Base-by-base conservation (phyloP, 768 basidiomycete species). In the Lactarius akahatsu region DNA sequence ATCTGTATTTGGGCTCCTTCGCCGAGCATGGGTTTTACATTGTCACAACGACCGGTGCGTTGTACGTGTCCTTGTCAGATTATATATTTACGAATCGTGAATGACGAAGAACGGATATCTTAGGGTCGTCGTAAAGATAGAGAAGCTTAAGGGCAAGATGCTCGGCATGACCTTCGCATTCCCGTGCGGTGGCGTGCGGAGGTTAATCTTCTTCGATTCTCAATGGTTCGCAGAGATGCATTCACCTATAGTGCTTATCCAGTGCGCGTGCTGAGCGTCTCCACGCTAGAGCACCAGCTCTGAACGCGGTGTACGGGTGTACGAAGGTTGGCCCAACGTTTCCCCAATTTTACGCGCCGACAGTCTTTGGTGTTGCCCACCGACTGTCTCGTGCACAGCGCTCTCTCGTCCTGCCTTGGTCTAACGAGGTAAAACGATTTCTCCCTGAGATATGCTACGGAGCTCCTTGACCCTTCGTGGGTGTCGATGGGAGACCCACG, bases 171-270 rank as follows among this genome's bases (percentile, higher is more conserved):
- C 10, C 67, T 8, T 59, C 67, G 26, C 54, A 30, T 54, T 55
- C 15, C 16, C 30, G 5, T 30, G 16, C 16, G 28, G 30, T 32
- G 26, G 16, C 3, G 16, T 32, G 16, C 30, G 30, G 30, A 15
- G 13, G 52, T 11, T 6, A 41, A 41, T 11, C 20, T 13, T 5
- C 2, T 45, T 16, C 57, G 92, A n/a, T 94, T 94, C 78, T 88
- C 88, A 0, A 94, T 94, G 92, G 92, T 94, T 8, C 92, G 90
- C 73, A 79, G 91, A 64, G 87, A 93, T 71, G 83, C 88, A 0
- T 74, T 75, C 16, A 18, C 18, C 7, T 32, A 7, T 67, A 82
- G 81, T 59, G 86, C 92, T 0, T 78, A 81, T 43, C 76, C 82
- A 10, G 86, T 94, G 30, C 88, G 89, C 70, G 84, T 83, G 9